Evolutionary conservation across 1,139 yeast species (phyloP).

Genomic region (Wickerhamiella pararugosa): DNA sequence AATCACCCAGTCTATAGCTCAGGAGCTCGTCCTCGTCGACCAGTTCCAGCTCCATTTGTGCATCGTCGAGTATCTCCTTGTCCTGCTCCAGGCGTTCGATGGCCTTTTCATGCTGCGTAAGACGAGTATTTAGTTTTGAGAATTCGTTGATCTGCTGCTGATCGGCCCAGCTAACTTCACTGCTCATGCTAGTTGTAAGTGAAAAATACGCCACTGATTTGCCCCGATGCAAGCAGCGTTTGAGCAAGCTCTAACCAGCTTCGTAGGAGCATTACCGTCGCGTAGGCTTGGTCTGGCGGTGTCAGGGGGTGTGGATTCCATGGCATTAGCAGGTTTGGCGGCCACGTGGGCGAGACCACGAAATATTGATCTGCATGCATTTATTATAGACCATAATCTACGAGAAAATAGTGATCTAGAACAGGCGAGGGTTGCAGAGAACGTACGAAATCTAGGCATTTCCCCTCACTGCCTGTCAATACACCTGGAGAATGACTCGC

Average conservation of each 20-base stretch:
- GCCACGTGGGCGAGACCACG: constrained; percentile 17
- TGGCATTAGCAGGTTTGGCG: constrained; percentile 44
- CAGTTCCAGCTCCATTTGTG: constrained; percentile 70
- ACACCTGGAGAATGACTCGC: constrained; percentile 14
- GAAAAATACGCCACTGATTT: not conserved
- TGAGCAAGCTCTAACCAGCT: not conserved
- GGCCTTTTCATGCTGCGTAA: constrained; percentile 41
- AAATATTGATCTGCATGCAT: constrained; percentile 28
- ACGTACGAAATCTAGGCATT: constrained; percentile 10
- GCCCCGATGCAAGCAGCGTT: constrained; percentile 3
- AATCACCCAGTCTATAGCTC: constrained; percentile 52
- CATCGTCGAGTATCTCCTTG: constrained; percentile 80
- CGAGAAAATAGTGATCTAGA: constrained; percentile 36
- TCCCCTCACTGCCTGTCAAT: constrained; percentile 8
- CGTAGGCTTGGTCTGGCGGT: constrained; percentile 31
- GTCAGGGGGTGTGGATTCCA: constrained; percentile 75
- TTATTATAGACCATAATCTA: constrained; percentile 45
- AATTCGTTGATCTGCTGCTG: constrained; percentile 81
- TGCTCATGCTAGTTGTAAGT: constrained; percentile 3
- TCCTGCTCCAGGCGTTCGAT: constrained; percentile 44
- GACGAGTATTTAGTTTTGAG: constrained; percentile 61
- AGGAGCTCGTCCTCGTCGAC: constrained; percentile 58
- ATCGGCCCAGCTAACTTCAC: constrained; percentile 74
- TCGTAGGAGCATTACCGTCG: not conserved
- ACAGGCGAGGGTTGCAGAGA: constrained; percentile 30